Percentiles rank a stretch among this genome's conserved stretches.
These are phyloP conservation scores for Serendipita sp. DNA, from an alignment of 768 basidiomycete genomes.

Conservation along the genomic window DNA sequence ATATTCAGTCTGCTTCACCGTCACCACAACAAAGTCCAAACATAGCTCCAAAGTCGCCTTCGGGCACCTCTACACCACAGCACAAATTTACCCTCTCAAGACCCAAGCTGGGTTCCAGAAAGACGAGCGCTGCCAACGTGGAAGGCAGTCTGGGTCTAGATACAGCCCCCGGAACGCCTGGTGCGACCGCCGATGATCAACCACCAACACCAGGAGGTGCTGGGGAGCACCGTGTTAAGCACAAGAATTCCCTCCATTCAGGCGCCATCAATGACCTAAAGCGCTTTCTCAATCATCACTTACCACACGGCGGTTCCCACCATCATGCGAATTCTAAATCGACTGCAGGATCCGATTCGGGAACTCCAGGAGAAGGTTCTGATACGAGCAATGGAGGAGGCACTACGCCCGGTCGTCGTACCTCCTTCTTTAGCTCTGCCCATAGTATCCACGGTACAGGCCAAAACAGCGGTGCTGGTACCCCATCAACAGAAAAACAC, in stretches of 20 bases:
- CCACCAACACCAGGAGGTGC: background rate
- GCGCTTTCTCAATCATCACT: slow-evolving; percentile 87
- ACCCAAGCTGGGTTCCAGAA: background rate
- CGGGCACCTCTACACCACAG: background rate
- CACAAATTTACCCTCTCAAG: background rate
- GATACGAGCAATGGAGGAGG: background rate
- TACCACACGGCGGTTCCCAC: slow-evolving; percentile 36
- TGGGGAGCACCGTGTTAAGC: background rate
- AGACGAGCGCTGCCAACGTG: background rate
- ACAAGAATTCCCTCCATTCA: slow-evolving; percentile 20
- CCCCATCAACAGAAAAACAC: slow-evolving; percentile 7
- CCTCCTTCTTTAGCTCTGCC: slow-evolving; percentile 8
- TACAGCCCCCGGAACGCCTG: background rate
- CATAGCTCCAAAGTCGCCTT: background rate
- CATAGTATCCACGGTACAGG: background rate
- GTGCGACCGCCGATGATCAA: too few relatives aligned
- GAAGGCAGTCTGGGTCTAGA: background rate
- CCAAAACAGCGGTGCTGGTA: background rate
- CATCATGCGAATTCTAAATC: slow-evolving; percentile 10
- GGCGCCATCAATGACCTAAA: slow-evolving; percentile 85
- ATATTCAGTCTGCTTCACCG: background rate
- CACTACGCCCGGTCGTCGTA: slow-evolving; percentile 5
- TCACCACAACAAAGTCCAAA: background rate
- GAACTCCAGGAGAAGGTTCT: background rate
- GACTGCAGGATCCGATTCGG: background rate